Evolutionary conservation across 176 grass and related monocot species (phyloP), one percentile per base, ranked within the genome.

Genomic region (Melocanna baccifera): DNA sequence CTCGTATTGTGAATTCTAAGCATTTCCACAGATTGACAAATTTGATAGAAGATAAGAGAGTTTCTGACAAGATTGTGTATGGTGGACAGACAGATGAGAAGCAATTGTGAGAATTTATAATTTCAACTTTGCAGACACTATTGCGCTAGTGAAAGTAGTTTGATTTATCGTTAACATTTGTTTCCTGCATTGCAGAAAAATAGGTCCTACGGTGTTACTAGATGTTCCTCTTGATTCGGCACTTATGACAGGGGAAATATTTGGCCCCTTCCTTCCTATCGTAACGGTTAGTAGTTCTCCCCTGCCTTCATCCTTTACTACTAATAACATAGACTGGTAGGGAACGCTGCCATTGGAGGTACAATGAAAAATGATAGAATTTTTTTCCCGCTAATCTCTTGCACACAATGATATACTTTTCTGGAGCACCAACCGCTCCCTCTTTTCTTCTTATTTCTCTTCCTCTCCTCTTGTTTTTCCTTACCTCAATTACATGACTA

Each of bases 231-330:
- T 69, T 58, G 93, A 98, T 87, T 73, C 96, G 37, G 10, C 26
- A 75, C 75, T 98, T 50, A 98, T 98, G 96, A 80, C 75, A 0
- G 80, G 10, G 23, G 96, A 98, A 51, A 90, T 98, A 61, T 98
- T 98, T 66, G 96, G 96, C 13, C 96, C 96, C 39, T 62, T 89
- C 19, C 93, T 98, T 64, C 96, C 96, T 12, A 98, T 98, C 25
- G 11, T 95, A 59, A 98, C 91, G 43, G 96, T 98, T 51, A 86
- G 90, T 85, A 41, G 37, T 51, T 22, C 57, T 82, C 47, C 28
- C 88, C 28, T 46, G 39, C 22, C 62, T 43, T 75, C 16, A 32
- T 67, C 32, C 28, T 4, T 12, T 52, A 52, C 50, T 18, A 52
- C 18, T 19, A 19, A 50, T 50, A 50, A 50, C 50, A 2, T 7